phyloP scores from a whole-genome alignment of 2,329 filamentous ascomycete species.

The Colletotrichum filicis region DNA sequence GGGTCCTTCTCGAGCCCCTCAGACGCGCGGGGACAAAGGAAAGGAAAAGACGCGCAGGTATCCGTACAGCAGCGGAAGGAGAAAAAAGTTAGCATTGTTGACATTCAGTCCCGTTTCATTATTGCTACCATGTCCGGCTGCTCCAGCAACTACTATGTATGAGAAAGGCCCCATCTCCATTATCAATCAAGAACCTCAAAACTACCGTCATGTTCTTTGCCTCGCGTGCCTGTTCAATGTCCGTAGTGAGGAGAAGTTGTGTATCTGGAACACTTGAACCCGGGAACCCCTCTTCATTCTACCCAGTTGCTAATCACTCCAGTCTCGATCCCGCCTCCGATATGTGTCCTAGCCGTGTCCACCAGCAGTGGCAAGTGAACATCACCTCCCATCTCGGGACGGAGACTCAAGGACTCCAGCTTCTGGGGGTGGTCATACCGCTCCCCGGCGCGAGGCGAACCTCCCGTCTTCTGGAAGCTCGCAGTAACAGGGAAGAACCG shows the following conservation, averaged over 20 bases:
- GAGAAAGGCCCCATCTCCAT: neutral
- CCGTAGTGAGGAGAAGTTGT: neutral
- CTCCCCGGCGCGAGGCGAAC: conserved; percentile 15
- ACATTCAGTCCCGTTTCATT: neutral
- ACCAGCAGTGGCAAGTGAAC: neutral
- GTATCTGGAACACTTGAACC: conserved; percentile 26
- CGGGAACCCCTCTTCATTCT: neutral
- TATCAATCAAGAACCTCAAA: neutral
- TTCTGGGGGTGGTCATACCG: conserved; percentile 1
- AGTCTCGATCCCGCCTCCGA: neutral
- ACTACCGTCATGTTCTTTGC: neutral
- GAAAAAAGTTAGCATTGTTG: conserved; percentile 5
- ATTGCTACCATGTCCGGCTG: conserved; percentile 14
- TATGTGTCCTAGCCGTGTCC: neutral
- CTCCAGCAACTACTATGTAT: conserved; percentile 26
- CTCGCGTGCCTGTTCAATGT: neutral
- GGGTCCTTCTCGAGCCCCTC: neutral
- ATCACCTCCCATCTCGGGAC: conserved; percentile 22
- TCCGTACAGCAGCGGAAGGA: neutral
- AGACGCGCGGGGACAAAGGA: neutral
- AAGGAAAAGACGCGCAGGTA: neutral
- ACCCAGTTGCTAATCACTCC: neutral
- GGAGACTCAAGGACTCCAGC: neutral
- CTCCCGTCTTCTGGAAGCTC: conserved; percentile 23
- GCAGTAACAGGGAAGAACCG: neutral